These are phyloP conservation scores for Amaranthus palmeri DNA, from an alignment of 148 eudicot species.

Conservation along the genomic window DNA sequence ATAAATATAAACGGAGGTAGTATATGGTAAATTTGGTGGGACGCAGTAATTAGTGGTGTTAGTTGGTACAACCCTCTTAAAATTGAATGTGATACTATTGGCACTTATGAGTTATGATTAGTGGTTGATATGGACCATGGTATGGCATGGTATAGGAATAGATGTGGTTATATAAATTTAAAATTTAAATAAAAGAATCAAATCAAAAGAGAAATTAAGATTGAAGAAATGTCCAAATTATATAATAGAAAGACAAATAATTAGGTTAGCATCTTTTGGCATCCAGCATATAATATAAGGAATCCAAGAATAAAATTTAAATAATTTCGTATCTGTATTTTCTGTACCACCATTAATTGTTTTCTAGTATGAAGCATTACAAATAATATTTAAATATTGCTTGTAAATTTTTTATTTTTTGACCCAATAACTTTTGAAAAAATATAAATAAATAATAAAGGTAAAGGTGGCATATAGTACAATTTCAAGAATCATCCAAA, in stretches of 20 bases:
- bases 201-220: background rate
- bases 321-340: background rate
- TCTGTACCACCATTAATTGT: conserved; percentile 1
- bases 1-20: too few relatives aligned
- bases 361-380: conserved; percentile 2
- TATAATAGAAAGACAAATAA: conserved; percentile 8
- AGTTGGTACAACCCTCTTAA: too few relatives aligned
- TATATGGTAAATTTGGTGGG: too few relatives aligned
- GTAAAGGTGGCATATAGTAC: background rate
- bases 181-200: background rate
- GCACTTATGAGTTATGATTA: background rate
- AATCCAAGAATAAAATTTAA: conserved; percentile 1
- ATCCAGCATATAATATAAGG: background rate
- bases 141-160: too few relatives aligned
- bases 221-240: conserved; percentile 7
- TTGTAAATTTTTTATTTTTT: background rate
- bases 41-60: too few relatives aligned
- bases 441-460: background rate
- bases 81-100: background rate
- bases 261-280: conserved; percentile 10
- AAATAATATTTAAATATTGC: background rate
- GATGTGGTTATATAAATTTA: too few relatives aligned
- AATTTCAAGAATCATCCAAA: background rate
- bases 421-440: background rate
- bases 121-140: background rate